phyloP scores from a whole-genome alignment of 768 basidiomycete genomes.

The Mycena epipterygia region DNA sequence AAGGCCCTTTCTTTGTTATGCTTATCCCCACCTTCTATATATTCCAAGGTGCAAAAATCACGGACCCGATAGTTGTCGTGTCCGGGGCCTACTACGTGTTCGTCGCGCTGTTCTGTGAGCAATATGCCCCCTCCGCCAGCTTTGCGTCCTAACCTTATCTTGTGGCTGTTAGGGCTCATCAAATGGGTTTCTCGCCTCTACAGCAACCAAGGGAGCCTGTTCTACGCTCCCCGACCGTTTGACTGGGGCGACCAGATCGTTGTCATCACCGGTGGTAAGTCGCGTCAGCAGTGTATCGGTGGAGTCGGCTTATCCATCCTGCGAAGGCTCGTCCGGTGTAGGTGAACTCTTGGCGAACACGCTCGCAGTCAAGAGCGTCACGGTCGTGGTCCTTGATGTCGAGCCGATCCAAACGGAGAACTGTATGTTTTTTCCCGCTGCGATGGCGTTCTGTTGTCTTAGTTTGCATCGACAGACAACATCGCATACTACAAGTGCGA shows the following conservation, averaged over 20 bases:
- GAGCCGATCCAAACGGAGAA: slow-evolving; percentile 84
- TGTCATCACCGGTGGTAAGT: slow-evolving; percentile 89
- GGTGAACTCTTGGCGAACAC: slow-evolving; percentile 92
- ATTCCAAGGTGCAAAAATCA: slow-evolving; percentile 73
- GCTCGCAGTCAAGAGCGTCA: slow-evolving; percentile 84
- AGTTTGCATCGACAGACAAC: slow-evolving; percentile 65
- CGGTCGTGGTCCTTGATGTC: slow-evolving; percentile 89
- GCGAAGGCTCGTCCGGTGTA: slow-evolving; percentile 86
- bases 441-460: slow-evolving; percentile 4
- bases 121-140: background rate
- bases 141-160: slow-evolving; percentile 17
- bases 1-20: slow-evolving; percentile 89
- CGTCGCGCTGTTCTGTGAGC: slow-evolving; percentile 79
- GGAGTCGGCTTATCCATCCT: slow-evolving; percentile 1
- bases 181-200: slow-evolving; percentile 82
- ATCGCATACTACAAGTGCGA: slow-evolving; percentile 93
- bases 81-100: slow-evolving; percentile 69
- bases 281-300: background rate
- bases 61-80: slow-evolving; percentile 64
- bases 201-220: slow-evolving; percentile 77
- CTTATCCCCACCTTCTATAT: slow-evolving; percentile 85
- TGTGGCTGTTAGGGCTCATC: slow-evolving; percentile 64
- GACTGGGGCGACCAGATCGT: slow-evolving; percentile 94
- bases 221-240: slow-evolving; percentile 71
- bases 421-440: slow-evolving; percentile 57